Evolutionary conservation across 805 yeast species (phyloP).

Genomic region (Ogataea chonburiensis): DNA sequence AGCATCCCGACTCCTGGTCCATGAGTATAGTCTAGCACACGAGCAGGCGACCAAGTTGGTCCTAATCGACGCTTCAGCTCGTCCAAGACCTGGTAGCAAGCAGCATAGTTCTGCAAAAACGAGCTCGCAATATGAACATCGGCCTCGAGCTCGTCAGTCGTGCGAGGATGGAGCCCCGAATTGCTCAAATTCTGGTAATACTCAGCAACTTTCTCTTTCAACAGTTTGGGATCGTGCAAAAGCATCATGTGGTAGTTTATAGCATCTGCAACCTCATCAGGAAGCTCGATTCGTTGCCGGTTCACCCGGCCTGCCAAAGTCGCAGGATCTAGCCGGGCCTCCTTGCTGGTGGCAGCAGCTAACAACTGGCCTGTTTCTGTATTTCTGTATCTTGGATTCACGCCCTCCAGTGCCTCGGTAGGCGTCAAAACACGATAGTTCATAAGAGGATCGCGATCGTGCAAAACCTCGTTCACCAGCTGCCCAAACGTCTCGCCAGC

Average conservation of each 20-base stretch:
- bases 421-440: constrained; percentile 37
- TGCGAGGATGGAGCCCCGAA: constrained; percentile 48
- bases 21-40: constrained; percentile 74
- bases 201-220: constrained; percentile 55
- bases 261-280: constrained; percentile 51
- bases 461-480: constrained; percentile 37
- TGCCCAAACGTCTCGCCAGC: constrained; percentile 44
- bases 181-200: constrained; percentile 42
- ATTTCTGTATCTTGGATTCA: constrained; percentile 34
- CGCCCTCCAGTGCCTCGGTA: constrained; percentile 35
- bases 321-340: constrained; percentile 55
- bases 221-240: constrained; percentile 57
- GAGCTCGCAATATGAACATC: constrained; percentile 81
- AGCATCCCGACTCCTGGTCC: constrained; percentile 94
- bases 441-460: constrained; percentile 34
- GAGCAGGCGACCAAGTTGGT: constrained; percentile 56
- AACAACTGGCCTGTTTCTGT: constrained; percentile 31
- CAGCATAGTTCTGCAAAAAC: constrained; percentile 78
- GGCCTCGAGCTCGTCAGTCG: constrained; percentile 48
- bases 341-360: constrained; percentile 44
- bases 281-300: constrained; percentile 52
- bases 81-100: constrained; percentile 58
- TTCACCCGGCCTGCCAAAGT: constrained; percentile 59
- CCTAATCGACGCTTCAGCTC: constrained; percentile 65
- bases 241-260: constrained; percentile 65